Evolutionary conservation across 768 basidiomycete genomes (phyloP), one percentile per base, ranked within the genome.

Genomic region (Amanita jacksonii): DNA sequence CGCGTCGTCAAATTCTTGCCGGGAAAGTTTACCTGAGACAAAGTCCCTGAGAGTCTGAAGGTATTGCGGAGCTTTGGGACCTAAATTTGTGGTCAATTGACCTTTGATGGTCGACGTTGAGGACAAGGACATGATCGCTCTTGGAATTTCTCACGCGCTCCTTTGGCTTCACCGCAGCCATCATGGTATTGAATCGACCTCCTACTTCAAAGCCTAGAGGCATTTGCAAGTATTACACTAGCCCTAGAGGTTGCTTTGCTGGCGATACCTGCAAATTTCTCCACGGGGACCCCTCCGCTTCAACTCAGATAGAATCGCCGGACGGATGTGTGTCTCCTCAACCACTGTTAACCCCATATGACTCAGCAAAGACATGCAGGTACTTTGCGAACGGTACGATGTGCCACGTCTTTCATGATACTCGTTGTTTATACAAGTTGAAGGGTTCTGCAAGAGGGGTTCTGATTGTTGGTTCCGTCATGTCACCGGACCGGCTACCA

Each of bases 381-480:
- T 85, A 70, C 62, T 86, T 73, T 46, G 72, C 70, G 4, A 63
- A 68, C 38, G 81, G 82, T 77, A 43, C n/a, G 64, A 12, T 12
- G 12, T 6, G 27, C n/a, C n/a, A n/a, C n/a, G n/a, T 52, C 6
- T 20, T 39, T 18, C 27, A 9, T 35, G 1, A 33, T 37, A 16
- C 23, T 30, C 41, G 24, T 44, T 41, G 40, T 38, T 43, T 23
- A 47, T 19, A 8, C 22, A 20, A 7, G 12, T 18, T 20, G 37
- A 43, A 85, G 86, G 87, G 0, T 84, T 72, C 57, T 89, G 87
- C 55, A 76, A 70, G 50, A 67, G 74, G 24, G 85, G 82, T 9
- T 75, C 75, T 35, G 59, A 62, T 25, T 90, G 87, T 57, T 88
- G 86, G 87, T 90, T 87, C 60, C 57, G 64, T 24, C 86, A 90